phyloP scores from a whole-genome alignment of 1,139 yeast genomes.

The Suhomyces ambrosiae region DNA sequence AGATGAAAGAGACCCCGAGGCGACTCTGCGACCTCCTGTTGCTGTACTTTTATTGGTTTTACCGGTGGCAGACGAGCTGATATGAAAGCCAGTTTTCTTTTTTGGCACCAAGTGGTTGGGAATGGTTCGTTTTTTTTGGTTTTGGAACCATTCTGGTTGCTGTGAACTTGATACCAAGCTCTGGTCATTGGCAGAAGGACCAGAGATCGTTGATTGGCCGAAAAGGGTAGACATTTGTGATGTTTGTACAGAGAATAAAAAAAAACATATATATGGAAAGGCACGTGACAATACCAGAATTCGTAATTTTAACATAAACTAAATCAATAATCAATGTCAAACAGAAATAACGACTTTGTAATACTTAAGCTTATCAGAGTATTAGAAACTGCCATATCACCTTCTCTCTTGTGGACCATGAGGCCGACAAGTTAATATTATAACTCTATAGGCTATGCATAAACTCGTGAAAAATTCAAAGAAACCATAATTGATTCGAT shows the following conservation, averaged over 20 bases:
- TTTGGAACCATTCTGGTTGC: conserved; percentile 55
- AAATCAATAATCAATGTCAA: too few relatives aligned
- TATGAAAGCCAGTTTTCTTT: conserved; percentile 46
- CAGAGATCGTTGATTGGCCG: conserved; percentile 9
- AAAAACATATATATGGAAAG: conserved; percentile 1
- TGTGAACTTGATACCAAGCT: conserved; percentile 6
- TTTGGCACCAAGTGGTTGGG: conserved; percentile 57
- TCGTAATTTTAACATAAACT: too few relatives aligned
- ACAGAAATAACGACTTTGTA: too few relatives aligned
- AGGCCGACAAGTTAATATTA: too few relatives aligned
- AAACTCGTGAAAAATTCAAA: too few relatives aligned
- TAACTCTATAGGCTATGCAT: too few relatives aligned
- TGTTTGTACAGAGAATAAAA: neutral
- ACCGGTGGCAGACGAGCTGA: conserved; percentile 27
- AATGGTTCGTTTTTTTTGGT: conserved; percentile 57
- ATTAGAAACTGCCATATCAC: too few relatives aligned
- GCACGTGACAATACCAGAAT: too few relatives aligned
- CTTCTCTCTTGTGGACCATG: too few relatives aligned
- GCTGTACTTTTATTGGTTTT: conserved; percentile 11
- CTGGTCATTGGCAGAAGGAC: conserved; percentile 7
- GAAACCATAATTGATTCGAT: too few relatives aligned
- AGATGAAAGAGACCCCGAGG: conserved; percentile 12
- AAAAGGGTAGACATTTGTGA: conserved; percentile 12
- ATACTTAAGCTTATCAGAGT: too few relatives aligned
- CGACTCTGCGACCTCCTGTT: conserved; percentile 8